These are phyloP conservation scores for Zoysia pacifica DNA, from an alignment of 176 grass and related monocot genomes.

Conservation along the genomic window DNA sequence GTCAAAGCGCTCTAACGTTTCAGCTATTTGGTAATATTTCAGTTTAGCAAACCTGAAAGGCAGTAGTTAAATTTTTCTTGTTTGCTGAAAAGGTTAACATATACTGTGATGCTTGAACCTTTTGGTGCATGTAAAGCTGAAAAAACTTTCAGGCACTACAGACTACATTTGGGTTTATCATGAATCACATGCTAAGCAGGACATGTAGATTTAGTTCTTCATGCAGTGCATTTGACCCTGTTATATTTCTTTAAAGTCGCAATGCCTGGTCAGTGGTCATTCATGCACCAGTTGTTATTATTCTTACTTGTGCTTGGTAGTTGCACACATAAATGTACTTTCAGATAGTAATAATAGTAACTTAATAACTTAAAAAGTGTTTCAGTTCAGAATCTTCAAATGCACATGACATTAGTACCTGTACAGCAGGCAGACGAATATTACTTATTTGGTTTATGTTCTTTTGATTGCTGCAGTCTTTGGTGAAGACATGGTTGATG, in stretches of 20 bases:
- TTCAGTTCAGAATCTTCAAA: conserved; percentile 2
- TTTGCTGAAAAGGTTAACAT: neutral
- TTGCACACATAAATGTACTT: neutral
- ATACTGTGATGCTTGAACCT: neutral
- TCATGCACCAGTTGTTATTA: neutral
- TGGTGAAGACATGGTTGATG: conserved; percentile 75
- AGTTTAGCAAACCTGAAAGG: neutral
- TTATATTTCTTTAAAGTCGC: neutral
- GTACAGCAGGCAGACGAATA: neutral
- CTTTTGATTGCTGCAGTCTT: conserved; percentile 55
- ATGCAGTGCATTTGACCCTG: neutral
- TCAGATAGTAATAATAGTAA: neutral
- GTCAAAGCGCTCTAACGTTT: neutral
- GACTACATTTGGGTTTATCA: neutral
- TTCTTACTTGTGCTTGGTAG: neutral
- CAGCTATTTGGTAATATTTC: neutral
- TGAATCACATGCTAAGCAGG: neutral
- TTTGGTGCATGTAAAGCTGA: neutral
- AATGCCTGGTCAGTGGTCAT: neutral
- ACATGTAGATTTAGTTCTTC: neutral
- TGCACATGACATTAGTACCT: conserved; percentile 16
- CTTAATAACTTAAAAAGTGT: neutral
- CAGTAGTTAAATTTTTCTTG: neutral
- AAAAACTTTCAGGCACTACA: neutral
- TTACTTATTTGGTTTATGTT: conserved; percentile 20